Evolutionary conservation across 352 stramenopile species (phyloP).

Genomic region (Phytophthora capsici): DNA sequence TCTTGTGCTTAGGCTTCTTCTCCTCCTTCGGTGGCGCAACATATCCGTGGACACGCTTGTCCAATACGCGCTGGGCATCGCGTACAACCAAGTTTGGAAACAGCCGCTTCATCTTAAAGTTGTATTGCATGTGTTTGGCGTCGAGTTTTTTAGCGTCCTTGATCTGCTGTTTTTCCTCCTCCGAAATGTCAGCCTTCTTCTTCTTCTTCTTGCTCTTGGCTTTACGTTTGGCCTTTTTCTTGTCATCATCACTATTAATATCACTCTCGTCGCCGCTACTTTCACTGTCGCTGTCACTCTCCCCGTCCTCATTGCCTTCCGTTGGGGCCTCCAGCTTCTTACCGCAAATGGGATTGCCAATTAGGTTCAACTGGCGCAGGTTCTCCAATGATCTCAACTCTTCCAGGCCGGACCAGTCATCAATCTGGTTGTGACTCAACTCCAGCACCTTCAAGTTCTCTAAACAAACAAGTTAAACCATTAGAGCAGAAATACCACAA

Average conservation of each 20-base stretch:
- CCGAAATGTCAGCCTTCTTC: conserved; percentile 41
- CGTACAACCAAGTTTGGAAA: conserved; percentile 84
- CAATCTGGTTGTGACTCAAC: conserved; percentile 83
- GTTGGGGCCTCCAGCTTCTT: conserved; percentile 43
- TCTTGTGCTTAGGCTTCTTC: conserved; percentile 49
- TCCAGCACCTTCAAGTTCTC: conserved; percentile 85
- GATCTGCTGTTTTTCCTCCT: conserved; percentile 54
- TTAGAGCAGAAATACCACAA: background rate
- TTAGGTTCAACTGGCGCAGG: conserved; percentile 82
- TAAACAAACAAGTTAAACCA: conserved; percentile 33
- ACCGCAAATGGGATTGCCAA: conserved; percentile 80
- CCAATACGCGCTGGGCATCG: conserved; percentile 75
- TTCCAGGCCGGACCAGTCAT: conserved; percentile 82
- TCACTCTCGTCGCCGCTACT: conserved; percentile 34
- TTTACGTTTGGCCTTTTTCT: conserved; percentile 31
- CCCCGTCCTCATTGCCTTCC: conserved; percentile 30
- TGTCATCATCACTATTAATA: conserved; percentile 19
- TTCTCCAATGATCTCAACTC: conserved; percentile 62
- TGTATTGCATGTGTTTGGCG: conserved; percentile 88
- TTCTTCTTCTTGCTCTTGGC: conserved; percentile 15
- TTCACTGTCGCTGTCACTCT: conserved; percentile 23
- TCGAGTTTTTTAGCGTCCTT: conserved; percentile 77
- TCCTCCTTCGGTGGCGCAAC: conserved; percentile 77
- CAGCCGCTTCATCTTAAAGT: conserved; percentile 89
- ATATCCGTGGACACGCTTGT: conserved; percentile 86